A percentile compares a stretch with the other conserved stretches of the same genome.
Evolutionary conservation across 108 stramenopile genomes (phyloP).

Genomic region (Tribonema minus): DNA sequence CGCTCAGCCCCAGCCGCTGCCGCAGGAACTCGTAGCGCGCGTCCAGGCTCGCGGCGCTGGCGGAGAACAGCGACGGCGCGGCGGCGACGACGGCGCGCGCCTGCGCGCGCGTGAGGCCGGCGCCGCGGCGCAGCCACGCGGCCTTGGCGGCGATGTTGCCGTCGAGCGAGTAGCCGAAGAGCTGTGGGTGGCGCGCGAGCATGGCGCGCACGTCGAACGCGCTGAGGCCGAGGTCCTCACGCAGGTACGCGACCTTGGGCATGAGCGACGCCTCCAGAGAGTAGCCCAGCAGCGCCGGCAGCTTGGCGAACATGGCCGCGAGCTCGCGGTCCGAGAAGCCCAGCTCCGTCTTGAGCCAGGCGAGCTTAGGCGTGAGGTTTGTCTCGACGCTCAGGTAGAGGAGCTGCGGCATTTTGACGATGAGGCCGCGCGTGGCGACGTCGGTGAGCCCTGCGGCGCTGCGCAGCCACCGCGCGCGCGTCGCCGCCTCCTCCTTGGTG

Average conservation of each 20-base stretch:
- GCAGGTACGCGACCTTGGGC: slow-evolving; percentile 23
- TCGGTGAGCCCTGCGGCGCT: no score
- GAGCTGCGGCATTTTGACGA: slow-evolving; percentile 1
- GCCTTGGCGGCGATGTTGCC: background rate
- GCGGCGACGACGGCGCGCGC: background rate
- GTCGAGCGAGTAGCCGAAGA: no score
- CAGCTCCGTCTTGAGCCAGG: slow-evolving; percentile 10
- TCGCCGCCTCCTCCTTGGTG: no score
- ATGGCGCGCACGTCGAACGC: background rate
- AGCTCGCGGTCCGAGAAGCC: slow-evolving; percentile 4
- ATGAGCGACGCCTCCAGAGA: background rate
- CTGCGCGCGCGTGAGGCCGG: background rate
- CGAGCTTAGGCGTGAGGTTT: slow-evolving; percentile 6
- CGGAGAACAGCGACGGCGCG: background rate
- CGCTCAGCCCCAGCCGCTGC: background rate
- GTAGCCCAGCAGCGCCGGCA: slow-evolving; percentile 19
- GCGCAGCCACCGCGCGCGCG: no score
- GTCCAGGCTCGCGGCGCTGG: background rate
- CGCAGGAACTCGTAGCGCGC: background rate
- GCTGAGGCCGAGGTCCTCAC: background rate
- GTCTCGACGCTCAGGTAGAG: slow-evolving; percentile 12
- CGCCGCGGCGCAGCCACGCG: background rate
- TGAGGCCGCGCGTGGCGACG: no score
- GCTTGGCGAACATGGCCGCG: background rate
- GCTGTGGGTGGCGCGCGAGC: no score